A percentile compares a stretch with the other conserved stretches of the same genome.
phyloP scores from a whole-genome alignment of 768 basidiomycete genomes.

The Tricholomella constricta region DNA sequence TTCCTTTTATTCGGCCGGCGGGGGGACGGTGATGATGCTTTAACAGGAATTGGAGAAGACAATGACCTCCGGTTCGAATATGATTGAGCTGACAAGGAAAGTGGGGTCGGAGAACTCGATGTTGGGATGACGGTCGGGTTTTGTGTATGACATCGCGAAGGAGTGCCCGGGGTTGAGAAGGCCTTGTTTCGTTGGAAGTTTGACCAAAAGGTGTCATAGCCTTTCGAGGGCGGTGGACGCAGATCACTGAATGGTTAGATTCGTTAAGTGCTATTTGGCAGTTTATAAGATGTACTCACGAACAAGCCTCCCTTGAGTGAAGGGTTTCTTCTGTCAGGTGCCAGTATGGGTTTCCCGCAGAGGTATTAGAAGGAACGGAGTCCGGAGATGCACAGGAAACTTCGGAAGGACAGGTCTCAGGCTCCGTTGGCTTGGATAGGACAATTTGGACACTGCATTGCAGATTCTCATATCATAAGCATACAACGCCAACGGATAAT shows the following conservation, averaged over 20 bases:
- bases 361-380: neutral
- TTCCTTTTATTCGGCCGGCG: neutral
- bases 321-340: neutral
- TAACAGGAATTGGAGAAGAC: neutral
- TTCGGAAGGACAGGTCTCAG: neutral
- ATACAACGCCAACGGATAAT: neutral
- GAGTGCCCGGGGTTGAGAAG: neutral
- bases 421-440: neutral
- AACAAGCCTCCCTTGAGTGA: neutral
- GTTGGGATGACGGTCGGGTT: neutral
- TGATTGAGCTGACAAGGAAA: neutral
- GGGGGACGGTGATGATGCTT: neutral
- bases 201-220: conserved; percentile 2
- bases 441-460: neutral
- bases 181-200: neutral
- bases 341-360: conserved; percentile 4
- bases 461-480: too few species aligned
- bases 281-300: neutral
- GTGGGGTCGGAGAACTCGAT: neutral
- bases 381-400: neutral
- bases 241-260: too few species aligned
- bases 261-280: neutral
- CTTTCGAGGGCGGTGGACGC: neutral
- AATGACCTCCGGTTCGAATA: neutral
- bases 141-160: neutral